phyloP scores from a whole-genome alignment of 352 stramenopile genomes.

The Globisporangium polare region DNA sequence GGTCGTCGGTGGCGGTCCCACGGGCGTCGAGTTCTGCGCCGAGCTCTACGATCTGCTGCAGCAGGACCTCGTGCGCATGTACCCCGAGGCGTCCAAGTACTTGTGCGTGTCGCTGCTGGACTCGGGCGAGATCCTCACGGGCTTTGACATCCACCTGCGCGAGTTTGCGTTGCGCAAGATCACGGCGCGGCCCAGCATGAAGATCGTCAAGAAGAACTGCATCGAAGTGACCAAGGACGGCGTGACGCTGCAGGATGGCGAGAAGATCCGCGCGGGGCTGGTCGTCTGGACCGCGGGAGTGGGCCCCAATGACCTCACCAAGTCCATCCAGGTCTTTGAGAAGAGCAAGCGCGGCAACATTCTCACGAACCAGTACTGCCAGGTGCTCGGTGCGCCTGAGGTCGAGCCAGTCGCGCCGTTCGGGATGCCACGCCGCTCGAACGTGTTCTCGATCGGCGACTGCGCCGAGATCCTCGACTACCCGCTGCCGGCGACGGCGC shows the following conservation, averaged over 20 bases:
- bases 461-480: conserved; percentile 87
- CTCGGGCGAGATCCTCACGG: conserved; percentile 67
- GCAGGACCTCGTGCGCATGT: conserved; percentile 88
- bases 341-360: conserved; percentile 83
- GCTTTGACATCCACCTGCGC: conserved; percentile 66
- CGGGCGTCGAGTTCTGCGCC: conserved; percentile 94
- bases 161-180: conserved; percentile 76
- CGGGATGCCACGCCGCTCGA: conserved; percentile 63
- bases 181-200: conserved; percentile 69
- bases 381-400: conserved; percentile 62
- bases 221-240: conserved; percentile 57
- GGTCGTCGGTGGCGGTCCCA: conserved; percentile 96
- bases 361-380: conserved; percentile 80
- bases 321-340: conserved; percentile 60
- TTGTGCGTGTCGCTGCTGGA: conserved; percentile 66
- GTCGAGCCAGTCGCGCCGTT: conserved; percentile 52
- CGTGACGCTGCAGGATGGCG: conserved; percentile 55
- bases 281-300: conserved; percentile 80
- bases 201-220: conserved; percentile 81
- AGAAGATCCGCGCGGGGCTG: conserved; percentile 53
- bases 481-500: conserved; percentile 88
- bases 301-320: conserved; percentile 75
- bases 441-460: conserved; percentile 95
- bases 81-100: conserved; percentile 71
- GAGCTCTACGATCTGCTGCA: conserved; percentile 94